A percentile compares a stretch with the other conserved stretches of the same genome.
Conservation (phyloP, 352 stramenopile genomes). For the Phytophthora meadii region DNA sequence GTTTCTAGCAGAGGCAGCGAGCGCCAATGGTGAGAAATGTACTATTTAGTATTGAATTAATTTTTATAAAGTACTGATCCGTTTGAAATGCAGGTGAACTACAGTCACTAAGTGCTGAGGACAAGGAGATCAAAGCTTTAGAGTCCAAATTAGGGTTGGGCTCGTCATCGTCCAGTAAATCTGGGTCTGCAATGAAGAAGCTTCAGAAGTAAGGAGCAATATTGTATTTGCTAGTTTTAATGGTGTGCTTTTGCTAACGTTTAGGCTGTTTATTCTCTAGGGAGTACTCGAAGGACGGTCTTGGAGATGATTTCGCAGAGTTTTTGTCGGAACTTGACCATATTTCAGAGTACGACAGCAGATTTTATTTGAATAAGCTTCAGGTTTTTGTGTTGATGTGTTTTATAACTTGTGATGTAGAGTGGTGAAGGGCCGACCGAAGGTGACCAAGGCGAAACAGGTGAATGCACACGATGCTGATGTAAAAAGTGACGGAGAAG, state of each 20-base stretch:
- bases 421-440: constrained; percentile 66
- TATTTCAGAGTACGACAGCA: constrained; percentile 64
- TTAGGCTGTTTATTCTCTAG: constrained; percentile 34
- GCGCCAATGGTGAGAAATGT: constrained; percentile 9
- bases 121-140: constrained; percentile 77
- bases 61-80: not conserved
- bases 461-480: constrained; percentile 20
- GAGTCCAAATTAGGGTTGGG: constrained; percentile 72
- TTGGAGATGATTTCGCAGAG: constrained; percentile 84
- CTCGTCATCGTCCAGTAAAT: constrained; percentile 44
- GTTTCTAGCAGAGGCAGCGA: constrained; percentile 73
- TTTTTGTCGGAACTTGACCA: constrained; percentile 77
- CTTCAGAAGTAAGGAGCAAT: constrained; percentile 61
- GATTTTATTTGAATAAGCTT: not conserved
- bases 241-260: constrained; percentile 7
- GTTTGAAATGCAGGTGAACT: constrained; percentile 11
- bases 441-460: constrained; percentile 14
- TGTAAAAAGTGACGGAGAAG: constrained; percentile 32
- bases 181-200: constrained; percentile 58
- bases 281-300: constrained; percentile 80
- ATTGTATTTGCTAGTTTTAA: not conserved
- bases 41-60: not conserved
- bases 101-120: constrained; percentile 46
- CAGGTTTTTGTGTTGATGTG: not conserved
- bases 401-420: constrained; percentile 27